phyloP scores from a whole-genome alignment of 768 basidiomycete species.

The Suillus lakei region DNA sequence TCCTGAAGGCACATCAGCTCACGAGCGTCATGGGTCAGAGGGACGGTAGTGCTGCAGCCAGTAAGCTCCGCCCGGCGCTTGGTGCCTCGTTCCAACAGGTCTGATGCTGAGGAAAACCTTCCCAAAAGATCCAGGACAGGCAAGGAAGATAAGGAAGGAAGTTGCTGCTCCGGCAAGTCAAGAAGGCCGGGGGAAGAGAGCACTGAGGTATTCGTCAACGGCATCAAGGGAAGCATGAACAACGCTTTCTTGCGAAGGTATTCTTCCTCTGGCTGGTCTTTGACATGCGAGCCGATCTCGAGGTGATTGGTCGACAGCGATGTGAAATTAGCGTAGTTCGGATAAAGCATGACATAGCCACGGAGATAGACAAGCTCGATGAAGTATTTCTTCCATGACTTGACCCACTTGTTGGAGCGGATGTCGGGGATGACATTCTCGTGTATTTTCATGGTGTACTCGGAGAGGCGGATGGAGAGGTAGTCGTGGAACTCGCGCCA shows the following conservation, averaged over 20 bases:
- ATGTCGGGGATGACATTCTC: conserved; percentile 68
- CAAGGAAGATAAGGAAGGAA: conserved; percentile 59
- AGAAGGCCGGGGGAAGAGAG: conserved; percentile 43
- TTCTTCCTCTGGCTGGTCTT: conserved; percentile 49
- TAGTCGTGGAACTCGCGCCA: conserved; percentile 89
- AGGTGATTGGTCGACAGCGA: conserved; percentile 92
- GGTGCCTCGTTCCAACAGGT: conserved; percentile 40
- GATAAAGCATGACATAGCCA: conserved; percentile 89
- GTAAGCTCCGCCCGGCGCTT: conserved; percentile 39
- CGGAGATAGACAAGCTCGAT: conserved; percentile 84
- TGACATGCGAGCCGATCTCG: conserved; percentile 83
- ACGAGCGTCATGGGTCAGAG: conserved; percentile 27
- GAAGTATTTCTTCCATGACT: conserved; percentile 89
- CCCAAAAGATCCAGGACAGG: conserved; percentile 78
- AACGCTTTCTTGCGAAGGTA: conserved; percentile 60
- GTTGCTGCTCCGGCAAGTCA: conserved; percentile 56
- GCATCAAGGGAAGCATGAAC: conserved; percentile 77
- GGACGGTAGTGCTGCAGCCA: conserved; percentile 12
- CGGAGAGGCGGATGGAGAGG: conserved; percentile 72
- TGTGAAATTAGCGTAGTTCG: conserved; percentile 72
- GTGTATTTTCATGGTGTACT: conserved; percentile 37
- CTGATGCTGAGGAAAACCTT: conserved; percentile 38
- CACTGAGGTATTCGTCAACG: conserved; percentile 28
- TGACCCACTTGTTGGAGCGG: conserved; percentile 80
- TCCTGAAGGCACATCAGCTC: conserved; percentile 25